Conservation (phyloP, 768 basidiomycete genomes). For the Russula lepida region DNA sequence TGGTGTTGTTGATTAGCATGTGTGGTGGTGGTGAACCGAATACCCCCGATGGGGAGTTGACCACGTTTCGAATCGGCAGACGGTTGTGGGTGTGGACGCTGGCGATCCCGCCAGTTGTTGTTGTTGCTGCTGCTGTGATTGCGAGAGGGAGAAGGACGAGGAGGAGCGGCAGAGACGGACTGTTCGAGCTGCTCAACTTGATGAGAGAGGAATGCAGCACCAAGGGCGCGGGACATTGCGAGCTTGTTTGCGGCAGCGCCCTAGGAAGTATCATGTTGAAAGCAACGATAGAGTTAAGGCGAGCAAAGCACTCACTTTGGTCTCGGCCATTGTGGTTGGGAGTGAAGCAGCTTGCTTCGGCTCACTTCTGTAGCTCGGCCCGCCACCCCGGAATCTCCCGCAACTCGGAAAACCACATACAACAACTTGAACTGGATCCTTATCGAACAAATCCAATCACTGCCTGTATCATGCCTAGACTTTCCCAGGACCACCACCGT, state of each 20-base stretch:
- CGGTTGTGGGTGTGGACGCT: conserved; percentile 6
- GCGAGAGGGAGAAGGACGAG: conserved; percentile 27
- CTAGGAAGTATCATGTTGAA: neutral
- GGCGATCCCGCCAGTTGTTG: conserved; percentile 19
- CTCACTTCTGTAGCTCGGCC: too few species aligned
- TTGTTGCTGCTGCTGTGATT: neutral
- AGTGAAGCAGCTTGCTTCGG: neutral
- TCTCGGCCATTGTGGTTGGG: neutral
- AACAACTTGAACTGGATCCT: too few species aligned
- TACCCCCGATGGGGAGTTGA: conserved; percentile 11
- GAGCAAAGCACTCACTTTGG: neutral
- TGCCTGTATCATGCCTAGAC: too few species aligned
- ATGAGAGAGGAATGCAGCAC: conserved; percentile 79
- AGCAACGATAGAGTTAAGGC: neutral
- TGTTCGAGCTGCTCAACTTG: conserved; percentile 86
- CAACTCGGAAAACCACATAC: too few species aligned
- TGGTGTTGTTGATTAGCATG: neutral
- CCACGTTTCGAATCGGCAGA: conserved; percentile 24
- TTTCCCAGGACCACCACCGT: too few species aligned
- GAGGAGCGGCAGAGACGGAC: conserved; percentile 40
- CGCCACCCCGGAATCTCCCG: neutral
- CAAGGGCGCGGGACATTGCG: conserved; percentile 81
- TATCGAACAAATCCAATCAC: neutral
- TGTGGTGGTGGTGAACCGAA: conserved; percentile 8
- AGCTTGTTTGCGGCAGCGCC: conserved; percentile 40